Evolutionary conservation across 345 rosid genomes (phyloP).

Genomic region (Aethionema arabicum): DNA sequence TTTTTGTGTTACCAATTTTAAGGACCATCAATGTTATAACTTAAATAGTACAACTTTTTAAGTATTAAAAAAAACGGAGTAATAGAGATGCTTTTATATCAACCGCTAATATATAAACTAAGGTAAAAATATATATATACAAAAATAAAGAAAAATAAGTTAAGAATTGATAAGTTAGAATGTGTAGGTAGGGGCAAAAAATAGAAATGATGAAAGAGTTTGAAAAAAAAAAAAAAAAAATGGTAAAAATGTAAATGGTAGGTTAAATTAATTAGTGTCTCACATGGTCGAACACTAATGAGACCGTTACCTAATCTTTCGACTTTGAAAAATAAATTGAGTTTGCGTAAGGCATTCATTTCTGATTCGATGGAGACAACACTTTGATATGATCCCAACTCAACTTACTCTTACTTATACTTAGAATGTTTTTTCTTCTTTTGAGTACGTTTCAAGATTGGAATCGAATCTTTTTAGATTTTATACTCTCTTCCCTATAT

Average conservation of each 20-base stretch:
- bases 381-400: constrained; percentile 30
- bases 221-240: no score
- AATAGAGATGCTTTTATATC: no score
- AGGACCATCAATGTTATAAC: no score
- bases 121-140: no score
- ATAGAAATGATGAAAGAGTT: no score
- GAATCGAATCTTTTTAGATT: constrained; percentile 37
- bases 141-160: no score
- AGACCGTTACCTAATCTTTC: constrained; percentile 39
- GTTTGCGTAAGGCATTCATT: constrained; percentile 34
- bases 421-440: constrained; percentile 26
- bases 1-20: no score
- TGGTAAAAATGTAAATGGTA: constrained; percentile 6
- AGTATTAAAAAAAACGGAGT: no score
- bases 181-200: no score
- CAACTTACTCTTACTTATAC: constrained; percentile 12
- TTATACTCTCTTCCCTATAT: constrained; percentile 33
- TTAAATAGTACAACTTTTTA: no score
- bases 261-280: constrained; percentile 42
- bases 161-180: no score
- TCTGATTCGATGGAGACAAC: constrained; percentile 33
- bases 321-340: background rate
- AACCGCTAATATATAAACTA: no score
- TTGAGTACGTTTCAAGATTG: constrained; percentile 38
- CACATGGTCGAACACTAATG: constrained; percentile 36